Conservation (phyloP, 495 filamentous ascomycete genomes). For the Terfezia boudieri region DNA sequence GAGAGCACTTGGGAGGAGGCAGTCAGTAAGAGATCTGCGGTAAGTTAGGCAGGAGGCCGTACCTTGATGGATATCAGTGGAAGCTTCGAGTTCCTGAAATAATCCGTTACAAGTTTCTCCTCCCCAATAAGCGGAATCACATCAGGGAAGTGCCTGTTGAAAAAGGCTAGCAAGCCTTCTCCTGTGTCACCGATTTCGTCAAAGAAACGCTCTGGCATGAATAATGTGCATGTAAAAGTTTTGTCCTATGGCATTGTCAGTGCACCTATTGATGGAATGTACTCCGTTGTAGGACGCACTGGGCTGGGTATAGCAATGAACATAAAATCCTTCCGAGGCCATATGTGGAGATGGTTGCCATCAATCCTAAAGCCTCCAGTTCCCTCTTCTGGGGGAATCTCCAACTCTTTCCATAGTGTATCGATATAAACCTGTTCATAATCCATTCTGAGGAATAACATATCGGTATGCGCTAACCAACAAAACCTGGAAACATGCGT, state of each 20-base stretch:
- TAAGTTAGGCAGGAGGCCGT: neutral
- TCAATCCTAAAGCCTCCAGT: conserved; percentile 50
- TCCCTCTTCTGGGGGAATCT: conserved; percentile 37
- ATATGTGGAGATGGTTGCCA: conserved; percentile 89
- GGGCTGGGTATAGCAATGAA: conserved; percentile 87
- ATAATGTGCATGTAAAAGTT: conserved; percentile 88
- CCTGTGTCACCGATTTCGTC: conserved; percentile 34
- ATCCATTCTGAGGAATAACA: conserved; percentile 34
- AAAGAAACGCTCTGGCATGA: conserved; percentile 45
- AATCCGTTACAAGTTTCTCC: conserved; percentile 43
- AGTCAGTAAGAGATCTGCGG: neutral
- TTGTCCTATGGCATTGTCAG: conserved; percentile 32
- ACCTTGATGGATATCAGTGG: conserved; percentile 56
- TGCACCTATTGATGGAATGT: neutral
- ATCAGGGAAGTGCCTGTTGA: conserved; percentile 64
- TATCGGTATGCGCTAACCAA: conserved; percentile 14
- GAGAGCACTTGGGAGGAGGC: conserved; percentile 40
- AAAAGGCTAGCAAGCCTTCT: conserved; percentile 39
- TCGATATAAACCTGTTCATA: conserved; percentile 94
- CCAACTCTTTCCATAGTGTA: conserved; percentile 92
- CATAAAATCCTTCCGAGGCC: conserved; percentile 83
- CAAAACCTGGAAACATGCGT: neutral
- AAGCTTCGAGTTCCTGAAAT: conserved; percentile 59
- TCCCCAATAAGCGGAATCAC: conserved; percentile 62
- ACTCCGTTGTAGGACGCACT: conserved; percentile 18